Evolutionary conservation across 1,284 basidiomycete species (phyloP).

Genomic region (Austropuccinia psidii): DNA sequence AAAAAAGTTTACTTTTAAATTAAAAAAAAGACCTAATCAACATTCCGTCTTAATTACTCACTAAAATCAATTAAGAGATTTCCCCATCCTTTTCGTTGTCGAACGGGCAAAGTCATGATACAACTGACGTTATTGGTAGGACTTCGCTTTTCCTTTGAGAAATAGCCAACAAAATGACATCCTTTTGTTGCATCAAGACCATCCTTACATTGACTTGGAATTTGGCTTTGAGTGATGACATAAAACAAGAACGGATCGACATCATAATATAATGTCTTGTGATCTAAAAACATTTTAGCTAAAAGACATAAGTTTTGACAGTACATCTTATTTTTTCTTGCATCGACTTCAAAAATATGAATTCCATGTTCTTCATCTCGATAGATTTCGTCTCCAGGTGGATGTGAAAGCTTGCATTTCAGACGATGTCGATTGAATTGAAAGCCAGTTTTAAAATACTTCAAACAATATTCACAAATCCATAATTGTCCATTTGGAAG

Average conservation of each 20-base stretch:
- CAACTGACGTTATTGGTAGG: conserved; percentile 96
- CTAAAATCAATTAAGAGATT: conserved; percentile 93
- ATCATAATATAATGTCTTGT: conserved; percentile 99
- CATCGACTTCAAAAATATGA: conserved; percentile 96
- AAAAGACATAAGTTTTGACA: conserved; percentile 98
- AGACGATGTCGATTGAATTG: conserved; percentile 78
- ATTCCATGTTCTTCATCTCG: conserved; percentile 58
- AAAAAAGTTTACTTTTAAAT: conserved; percentile 6
- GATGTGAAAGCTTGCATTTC: conserved; percentile 90
- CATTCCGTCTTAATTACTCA: conserved; percentile 57
- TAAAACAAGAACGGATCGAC: conserved; percentile 99
- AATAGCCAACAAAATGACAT: conserved; percentile 94
- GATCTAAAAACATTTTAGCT: conserved; percentile 98
- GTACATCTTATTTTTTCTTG: conserved; percentile 97
- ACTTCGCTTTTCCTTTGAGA: conserved; percentile 96
- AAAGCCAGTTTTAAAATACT: conserved; percentile 96
- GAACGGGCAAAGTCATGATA: conserved; percentile 96
- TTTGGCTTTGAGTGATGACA: conserved; percentile 69
- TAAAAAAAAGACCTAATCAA: not conserved
- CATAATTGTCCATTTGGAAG: conserved; percentile 87
- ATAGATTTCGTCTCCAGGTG: conserved; percentile 98
- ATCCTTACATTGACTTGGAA: not conserved
- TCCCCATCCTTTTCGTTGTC: conserved; percentile 90
- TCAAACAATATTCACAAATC: conserved; percentile 97
- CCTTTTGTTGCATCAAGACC: too few relatives aligned